phyloP scores from a whole-genome alignment of 1,284 basidiomycete genomes.

The Tremellales sp. region DNA sequence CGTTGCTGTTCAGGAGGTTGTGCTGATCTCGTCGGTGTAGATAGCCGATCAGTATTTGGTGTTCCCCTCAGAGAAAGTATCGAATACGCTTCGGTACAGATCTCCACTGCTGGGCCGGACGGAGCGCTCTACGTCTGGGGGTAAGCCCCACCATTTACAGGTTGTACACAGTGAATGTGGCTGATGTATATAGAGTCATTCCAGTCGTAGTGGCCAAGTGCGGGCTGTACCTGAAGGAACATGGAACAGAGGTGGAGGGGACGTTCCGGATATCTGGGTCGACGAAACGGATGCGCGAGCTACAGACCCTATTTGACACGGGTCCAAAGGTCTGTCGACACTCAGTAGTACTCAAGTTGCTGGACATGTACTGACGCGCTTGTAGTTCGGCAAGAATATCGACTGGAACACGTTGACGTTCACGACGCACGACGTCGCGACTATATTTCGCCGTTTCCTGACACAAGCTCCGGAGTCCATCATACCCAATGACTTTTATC shows the following conservation, averaged over 20 bases:
- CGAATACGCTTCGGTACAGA: conserved; percentile 84
- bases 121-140: conserved; percentile 81
- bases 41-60: conserved; percentile 64
- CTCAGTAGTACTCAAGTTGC: not conserved
- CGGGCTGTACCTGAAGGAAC: conserved; percentile 86
- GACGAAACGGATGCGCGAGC: conserved; percentile 89
- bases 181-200: conserved; percentile 60
- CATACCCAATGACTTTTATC: conserved; percentile 60
- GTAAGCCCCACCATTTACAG: conserved; percentile 14
- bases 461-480: conserved; percentile 76
- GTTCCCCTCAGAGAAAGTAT: conserved; percentile 78
- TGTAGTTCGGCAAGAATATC: conserved; percentile 83
- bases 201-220: conserved; percentile 97
- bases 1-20: not conserved
- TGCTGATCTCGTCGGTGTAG: conserved; percentile 1
- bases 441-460: conserved; percentile 89
- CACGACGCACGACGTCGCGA: conserved; percentile 93
- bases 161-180: too few species aligned
- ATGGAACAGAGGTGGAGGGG: conserved; percentile 89
- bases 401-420: conserved; percentile 82
- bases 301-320: conserved; percentile 84
- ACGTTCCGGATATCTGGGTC: conserved; percentile 93
- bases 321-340: conserved; percentile 68
- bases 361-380: conserved; percentile 9
- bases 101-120: conserved; percentile 81